These are phyloP conservation scores for Colletotrichum eremochloae DNA, from an alignment of 2,329 filamentous ascomycete species.

Conservation along the genomic window DNA sequence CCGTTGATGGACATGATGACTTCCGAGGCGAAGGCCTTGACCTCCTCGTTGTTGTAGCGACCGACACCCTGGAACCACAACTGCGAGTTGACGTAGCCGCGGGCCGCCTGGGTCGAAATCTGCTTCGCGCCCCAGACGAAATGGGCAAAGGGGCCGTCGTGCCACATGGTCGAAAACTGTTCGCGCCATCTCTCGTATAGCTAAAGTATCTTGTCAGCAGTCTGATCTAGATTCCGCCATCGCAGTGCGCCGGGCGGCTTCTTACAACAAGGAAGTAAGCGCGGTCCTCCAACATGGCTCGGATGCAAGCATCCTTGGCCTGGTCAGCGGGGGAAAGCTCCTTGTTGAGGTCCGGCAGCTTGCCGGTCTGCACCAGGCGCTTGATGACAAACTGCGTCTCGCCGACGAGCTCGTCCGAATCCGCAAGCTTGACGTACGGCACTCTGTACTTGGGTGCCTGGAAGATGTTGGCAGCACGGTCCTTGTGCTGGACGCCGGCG, in stretches of 20 bases:
- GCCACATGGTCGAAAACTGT: slow-evolving; percentile 42
- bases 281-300: slow-evolving; percentile 44
- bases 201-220: slow-evolving; percentile 28
- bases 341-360: slow-evolving; percentile 40
- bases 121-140: slow-evolving; percentile 43
- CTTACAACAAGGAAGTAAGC: slow-evolving; percentile 44
- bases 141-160: slow-evolving; percentile 42
- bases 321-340: slow-evolving; percentile 30
- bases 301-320: slow-evolving; percentile 42
- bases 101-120: slow-evolving; percentile 28
- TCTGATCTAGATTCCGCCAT: no score
- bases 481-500: slow-evolving; percentile 42
- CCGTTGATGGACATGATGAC: slow-evolving; percentile 42
- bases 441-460: slow-evolving; percentile 44
- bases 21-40: slow-evolving; percentile 41
- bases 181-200: slow-evolving; percentile 45
- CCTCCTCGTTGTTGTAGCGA: slow-evolving; percentile 42
- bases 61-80: slow-evolving; percentile 45
- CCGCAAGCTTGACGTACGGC: slow-evolving; percentile 43
- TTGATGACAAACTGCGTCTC: slow-evolving; percentile 43
- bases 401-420: slow-evolving; percentile 43
- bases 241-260: not conserved
- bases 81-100: slow-evolving; percentile 42
- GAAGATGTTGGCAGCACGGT: slow-evolving; percentile 38
- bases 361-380: slow-evolving; percentile 42